phyloP scores from a whole-genome alignment of 2,329 filamentous ascomycete species.

The Aspergillus fumigatus region DNA sequence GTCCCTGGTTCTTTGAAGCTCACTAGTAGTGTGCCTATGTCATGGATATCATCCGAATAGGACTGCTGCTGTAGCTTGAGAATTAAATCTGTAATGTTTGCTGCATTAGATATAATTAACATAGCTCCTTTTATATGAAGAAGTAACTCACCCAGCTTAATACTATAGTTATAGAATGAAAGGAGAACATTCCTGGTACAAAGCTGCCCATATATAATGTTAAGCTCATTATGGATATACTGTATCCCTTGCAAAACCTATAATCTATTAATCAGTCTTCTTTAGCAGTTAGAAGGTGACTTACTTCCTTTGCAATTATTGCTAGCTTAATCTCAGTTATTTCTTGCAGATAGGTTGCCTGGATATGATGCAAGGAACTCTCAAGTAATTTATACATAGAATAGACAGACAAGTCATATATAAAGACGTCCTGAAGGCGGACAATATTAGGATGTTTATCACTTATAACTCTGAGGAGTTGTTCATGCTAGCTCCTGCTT shows the following conservation, averaged over 20 bases:
- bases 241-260: constrained; percentile 2
- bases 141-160: background rate
- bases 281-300: background rate
- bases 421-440: background rate
- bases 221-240: background rate
- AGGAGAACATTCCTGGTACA: background rate
- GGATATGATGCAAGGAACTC: constrained; percentile 1
- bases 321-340: constrained; percentile 4
- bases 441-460: constrained; percentile 1
- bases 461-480: background rate
- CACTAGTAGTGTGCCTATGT: background rate
- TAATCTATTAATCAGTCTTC: background rate
- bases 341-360: constrained; percentile 2
- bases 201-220: constrained; percentile 2
- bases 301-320: constrained; percentile 4
- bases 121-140: background rate
- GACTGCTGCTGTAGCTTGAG: background rate
- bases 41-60: background rate
- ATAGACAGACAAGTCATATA: background rate
- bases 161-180: background rate
- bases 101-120: background rate
- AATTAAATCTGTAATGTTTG: background rate
- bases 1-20: constrained; percentile 1
- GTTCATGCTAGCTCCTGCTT: background rate
- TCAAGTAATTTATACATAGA: constrained; percentile 1